These are phyloP conservation scores for Colletotrichum tamarilloi DNA, from an alignment of 2,329 filamentous ascomycete species.

Conservation along the genomic window DNA sequence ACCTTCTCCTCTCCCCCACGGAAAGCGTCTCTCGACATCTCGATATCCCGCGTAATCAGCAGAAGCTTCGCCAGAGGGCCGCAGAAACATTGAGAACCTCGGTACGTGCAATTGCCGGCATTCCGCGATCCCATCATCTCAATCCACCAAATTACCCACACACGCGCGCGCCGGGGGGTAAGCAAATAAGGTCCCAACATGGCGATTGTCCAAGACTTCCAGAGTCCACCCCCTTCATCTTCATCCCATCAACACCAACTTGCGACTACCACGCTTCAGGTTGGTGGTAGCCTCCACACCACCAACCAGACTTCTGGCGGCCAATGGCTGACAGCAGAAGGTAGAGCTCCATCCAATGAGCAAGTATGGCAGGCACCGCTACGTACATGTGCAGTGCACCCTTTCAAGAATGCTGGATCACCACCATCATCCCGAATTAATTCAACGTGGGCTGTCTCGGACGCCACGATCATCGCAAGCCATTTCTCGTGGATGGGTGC, in stretches of 20 bases:
- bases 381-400: not conserved
- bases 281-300: conserved; percentile 19
- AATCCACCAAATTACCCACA: not conserved
- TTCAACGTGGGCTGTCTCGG: not conserved
- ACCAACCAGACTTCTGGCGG: not conserved
- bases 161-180: not conserved
- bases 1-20: too few relatives aligned
- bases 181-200: not conserved
- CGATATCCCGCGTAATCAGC: not conserved
- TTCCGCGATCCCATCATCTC: not conserved
- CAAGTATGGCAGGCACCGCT: not conserved
- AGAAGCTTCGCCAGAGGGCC: not conserved
- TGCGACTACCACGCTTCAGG: conserved; percentile 4
- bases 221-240: not conserved
- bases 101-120: not conserved
- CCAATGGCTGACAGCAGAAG: not conserved
- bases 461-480: not conserved
- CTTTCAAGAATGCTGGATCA: not conserved
- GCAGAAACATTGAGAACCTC: not conserved
- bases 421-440: not conserved
- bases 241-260: not conserved
- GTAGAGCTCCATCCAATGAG: not conserved
- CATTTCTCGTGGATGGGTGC: not conserved
- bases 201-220: not conserved
- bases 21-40: not conserved